Percentiles rank a stretch among this genome's conserved stretches.
phyloP scores from a whole-genome alignment of 306 rosid genomes.

The Pterocarpus santalinus region DNA sequence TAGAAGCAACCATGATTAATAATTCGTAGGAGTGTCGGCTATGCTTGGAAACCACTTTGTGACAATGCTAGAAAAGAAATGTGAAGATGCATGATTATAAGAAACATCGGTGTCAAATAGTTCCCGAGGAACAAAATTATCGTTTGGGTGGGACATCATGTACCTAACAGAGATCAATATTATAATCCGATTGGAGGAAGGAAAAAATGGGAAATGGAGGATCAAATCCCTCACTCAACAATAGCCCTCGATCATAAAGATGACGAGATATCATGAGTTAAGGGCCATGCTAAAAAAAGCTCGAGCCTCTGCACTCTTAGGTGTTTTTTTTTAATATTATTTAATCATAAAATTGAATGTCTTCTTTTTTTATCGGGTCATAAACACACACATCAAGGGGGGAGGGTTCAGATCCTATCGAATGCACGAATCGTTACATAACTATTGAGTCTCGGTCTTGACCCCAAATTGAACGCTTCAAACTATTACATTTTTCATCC shows the following conservation, averaged over 20 bases:
- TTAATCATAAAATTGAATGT: too few species aligned
- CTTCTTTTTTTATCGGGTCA: too few species aligned
- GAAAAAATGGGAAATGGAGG: neutral
- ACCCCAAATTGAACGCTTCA: too few species aligned
- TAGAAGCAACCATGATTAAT: conserved; percentile 28
- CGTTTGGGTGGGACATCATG: conserved; percentile 23
- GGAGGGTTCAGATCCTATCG: too few species aligned
- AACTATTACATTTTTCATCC: too few species aligned
- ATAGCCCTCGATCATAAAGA: neutral
- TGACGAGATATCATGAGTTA: too few species aligned
- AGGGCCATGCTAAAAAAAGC: too few species aligned
- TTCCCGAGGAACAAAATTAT: neutral
- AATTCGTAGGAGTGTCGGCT: conserved; percentile 26
- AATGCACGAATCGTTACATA: too few species aligned
- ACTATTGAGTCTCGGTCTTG: too few species aligned
- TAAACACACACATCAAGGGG: too few species aligned
- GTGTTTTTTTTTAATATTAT: too few species aligned
- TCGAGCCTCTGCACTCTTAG: too few species aligned
- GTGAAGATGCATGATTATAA: neutral
- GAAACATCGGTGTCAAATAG: conserved; percentile 25
- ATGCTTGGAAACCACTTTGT: conserved; percentile 37
- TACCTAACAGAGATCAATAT: neutral
- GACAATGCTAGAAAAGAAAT: conserved; percentile 24
- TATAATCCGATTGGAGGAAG: neutral
- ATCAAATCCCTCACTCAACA: conserved; percentile 15